phyloP scores from a whole-genome alignment of 768 basidiomycete species.

The Lenzites betulinus region DNA sequence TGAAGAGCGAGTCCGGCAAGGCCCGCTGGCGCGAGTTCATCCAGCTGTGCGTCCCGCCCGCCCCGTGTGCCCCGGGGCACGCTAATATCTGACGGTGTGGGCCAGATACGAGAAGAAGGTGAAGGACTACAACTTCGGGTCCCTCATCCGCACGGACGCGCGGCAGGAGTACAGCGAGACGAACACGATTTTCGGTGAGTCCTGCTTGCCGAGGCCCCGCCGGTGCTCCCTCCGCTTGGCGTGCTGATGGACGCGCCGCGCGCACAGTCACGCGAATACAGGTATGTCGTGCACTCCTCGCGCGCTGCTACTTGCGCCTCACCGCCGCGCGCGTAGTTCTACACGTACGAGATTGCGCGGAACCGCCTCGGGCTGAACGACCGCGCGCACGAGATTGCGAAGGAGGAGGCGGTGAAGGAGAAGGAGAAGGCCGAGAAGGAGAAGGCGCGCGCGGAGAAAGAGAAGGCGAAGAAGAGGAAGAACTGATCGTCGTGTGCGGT shows the following conservation, averaged over 20 bases:
- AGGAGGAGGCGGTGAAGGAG: slow-evolving; percentile 58
- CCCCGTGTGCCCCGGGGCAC: not conserved
- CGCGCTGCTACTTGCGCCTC: not conserved
- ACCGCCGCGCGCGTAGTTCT: slow-evolving; percentile 61
- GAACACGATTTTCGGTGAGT: slow-evolving; percentile 92
- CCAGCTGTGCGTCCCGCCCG: slow-evolving; percentile 49
- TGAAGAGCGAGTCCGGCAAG: slow-evolving; percentile 90
- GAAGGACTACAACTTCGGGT: slow-evolving; percentile 96
- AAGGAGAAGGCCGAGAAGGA: slow-evolving; percentile 61
- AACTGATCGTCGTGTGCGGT: slow-evolving; percentile 8
- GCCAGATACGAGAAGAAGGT: slow-evolving; percentile 85
- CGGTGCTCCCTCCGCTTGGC: not conserved
- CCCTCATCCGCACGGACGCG: slow-evolving; percentile 82
- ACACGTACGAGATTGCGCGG: slow-evolving; percentile 93
- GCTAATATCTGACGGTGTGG: not conserved
- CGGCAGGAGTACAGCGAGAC: slow-evolving; percentile 82
- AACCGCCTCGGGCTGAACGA: slow-evolving; percentile 93
- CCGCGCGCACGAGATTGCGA: slow-evolving; percentile 77
- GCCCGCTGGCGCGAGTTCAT: slow-evolving; percentile 91
- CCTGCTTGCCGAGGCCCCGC: not conserved
- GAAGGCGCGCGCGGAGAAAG: slow-evolving; percentile 38
- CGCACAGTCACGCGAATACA: slow-evolving; percentile 67
- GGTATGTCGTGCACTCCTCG: slow-evolving; percentile 37
- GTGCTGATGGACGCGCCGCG: not conserved
- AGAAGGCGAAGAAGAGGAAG: slow-evolving; percentile 41